Conservation (phyloP, 441 rosid genomes). For the Codiaeum variegatum region DNA sequence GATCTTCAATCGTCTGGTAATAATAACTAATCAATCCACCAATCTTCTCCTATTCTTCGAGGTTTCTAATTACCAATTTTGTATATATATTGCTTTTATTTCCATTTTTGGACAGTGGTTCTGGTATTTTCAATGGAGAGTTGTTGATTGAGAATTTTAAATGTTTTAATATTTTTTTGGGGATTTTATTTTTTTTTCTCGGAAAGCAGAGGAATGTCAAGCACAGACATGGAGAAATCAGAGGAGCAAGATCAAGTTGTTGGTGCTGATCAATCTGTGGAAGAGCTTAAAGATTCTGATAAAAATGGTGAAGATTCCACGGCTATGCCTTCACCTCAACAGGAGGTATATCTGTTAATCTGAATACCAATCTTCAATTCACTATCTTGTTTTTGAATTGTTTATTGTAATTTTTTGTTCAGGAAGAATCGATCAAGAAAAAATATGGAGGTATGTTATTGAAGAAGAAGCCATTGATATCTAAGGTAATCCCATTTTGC, state of each 20-base stretch:
- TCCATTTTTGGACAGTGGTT: background rate
- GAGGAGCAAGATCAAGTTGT: constrained; percentile 29
- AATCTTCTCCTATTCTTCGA: background rate
- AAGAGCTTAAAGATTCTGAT: constrained; percentile 29
- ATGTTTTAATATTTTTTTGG: background rate
- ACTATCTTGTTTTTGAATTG: background rate
- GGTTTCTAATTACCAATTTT: background rate
- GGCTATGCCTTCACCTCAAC: constrained; percentile 38
- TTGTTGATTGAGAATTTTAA: background rate
- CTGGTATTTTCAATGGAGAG: too few relatives aligned
- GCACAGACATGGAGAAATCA: constrained; percentile 31
- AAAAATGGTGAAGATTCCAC: constrained; percentile 28
- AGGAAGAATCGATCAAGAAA: constrained; percentile 71
- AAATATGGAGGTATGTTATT: constrained; percentile 86
- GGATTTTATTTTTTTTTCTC: too few relatives aligned
- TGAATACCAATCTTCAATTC: too few relatives aligned
- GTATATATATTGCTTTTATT: background rate
- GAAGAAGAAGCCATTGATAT: constrained; percentile 89
- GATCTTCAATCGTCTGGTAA: constrained; percentile 15
- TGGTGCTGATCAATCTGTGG: constrained; percentile 12
- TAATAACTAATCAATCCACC: background rate
- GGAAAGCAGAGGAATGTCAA: constrained; percentile 19
- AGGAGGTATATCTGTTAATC: constrained; percentile 35
- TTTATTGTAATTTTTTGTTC: background rate
- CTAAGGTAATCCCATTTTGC: constrained; percentile 53